Evolutionary conservation across 495 filamentous ascomycete genomes (phyloP), one percentile per base, ranked within the genome.

Genomic region (Pseudomonodictys pantanalensis): DNA sequence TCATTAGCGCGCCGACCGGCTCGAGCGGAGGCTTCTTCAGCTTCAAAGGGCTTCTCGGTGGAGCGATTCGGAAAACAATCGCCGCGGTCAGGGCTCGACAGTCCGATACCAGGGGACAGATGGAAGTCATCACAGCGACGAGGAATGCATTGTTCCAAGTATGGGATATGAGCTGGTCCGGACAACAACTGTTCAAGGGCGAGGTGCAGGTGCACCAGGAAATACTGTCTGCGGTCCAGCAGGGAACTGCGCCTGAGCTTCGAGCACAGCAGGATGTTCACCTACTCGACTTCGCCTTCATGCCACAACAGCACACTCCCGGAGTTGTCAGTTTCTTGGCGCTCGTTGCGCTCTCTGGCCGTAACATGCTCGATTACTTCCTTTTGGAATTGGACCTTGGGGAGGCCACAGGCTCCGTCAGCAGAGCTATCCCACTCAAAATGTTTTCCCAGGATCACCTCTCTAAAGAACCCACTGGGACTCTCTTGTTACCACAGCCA

Each of bases 91-190:
- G 81, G 52, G 82, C 89, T 1, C 86, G 86, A 26, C 77, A 74
- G 33, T 85, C 86, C 18, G 76, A 78, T 22, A 83, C 85, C 52
- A 81, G 90, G 67, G 92, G 92, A 3, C 91, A 97, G 72, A 84
- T 92, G 67, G 86, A 92, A 64, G 79, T 95, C 23, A 78, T 95
- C 24, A 82, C 91, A 57, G 85, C 83, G 26, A 91, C 90, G 10
- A 78, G 83, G 4, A 82, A 83, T 39, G 91, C 90, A 20, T 73
- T 83, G 26, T 71, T 98, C 12, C 85, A 93, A 56, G 79, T 85
- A 10, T 98, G 93, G 93, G 86, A 89, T 68, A 78, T 95, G 3
- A 89, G 90, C 66, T 87, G 91, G 71, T 86, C 88, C 32, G 91
- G 91, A 25, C 87, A 80, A 18, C 79, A 82, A 53, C 73, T 75